Percentiles rank a stretch among this genome's conserved stretches.
phyloP scores from a whole-genome alignment of 2,329 filamentous ascomycete genomes.

The Cladosporium oxysporum region DNA sequence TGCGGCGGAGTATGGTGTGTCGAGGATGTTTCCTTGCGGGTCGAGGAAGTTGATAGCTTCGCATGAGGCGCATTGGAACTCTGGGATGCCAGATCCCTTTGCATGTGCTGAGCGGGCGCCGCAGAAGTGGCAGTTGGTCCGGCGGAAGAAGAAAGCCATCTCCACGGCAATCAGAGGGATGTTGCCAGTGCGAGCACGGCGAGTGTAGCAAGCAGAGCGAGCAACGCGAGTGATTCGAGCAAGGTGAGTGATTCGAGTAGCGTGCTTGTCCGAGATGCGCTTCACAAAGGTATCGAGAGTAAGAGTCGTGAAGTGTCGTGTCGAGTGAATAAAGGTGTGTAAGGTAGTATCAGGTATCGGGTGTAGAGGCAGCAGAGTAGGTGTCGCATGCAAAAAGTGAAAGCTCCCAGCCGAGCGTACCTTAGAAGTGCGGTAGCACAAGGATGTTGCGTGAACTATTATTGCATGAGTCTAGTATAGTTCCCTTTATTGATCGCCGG shows the following conservation, averaged over 20 bases:
- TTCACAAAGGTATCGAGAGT: not conserved
- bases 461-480: too few relatives aligned
- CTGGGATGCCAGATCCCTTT: conserved; percentile 59
- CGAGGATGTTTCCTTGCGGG: conserved; percentile 85
- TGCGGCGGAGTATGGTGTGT: conserved; percentile 67
- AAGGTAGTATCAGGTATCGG: not conserved
- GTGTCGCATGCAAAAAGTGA: not conserved
- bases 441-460: not conserved
- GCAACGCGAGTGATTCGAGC: not conserved
- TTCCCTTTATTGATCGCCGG: conserved; percentile 12
- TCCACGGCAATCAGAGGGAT: not conserved
- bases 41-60: conserved; percentile 89
- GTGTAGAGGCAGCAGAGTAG: not conserved
- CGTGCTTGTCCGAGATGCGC: not conserved
- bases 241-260: not conserved
- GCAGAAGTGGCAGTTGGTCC: conserved; percentile 75
- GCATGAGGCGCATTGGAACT: conserved; percentile 76
- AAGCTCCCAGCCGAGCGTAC: not conserved
- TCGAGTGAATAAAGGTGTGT: not conserved
- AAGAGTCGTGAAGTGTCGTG: not conserved
- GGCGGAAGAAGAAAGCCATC: conserved; percentile 28
- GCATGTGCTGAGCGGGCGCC: conserved; percentile 64
- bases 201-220: not conserved
- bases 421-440: not conserved
- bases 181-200: not conserved